phyloP scores from a whole-genome alignment of 2,329 filamentous ascomycete genomes.

The Parastagonospora nodorum region DNA sequence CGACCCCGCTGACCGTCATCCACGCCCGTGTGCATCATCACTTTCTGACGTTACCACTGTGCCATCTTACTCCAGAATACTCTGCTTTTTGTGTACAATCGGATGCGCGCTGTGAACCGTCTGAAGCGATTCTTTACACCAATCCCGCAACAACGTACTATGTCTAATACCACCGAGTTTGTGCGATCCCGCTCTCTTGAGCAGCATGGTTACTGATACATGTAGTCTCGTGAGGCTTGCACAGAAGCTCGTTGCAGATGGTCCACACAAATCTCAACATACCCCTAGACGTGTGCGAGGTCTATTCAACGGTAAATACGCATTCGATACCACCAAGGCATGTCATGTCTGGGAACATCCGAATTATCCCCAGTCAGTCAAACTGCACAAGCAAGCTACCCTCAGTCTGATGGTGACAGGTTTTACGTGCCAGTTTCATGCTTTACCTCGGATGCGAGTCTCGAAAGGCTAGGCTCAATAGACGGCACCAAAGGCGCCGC shows the following conservation, averaged over 20 bases:
- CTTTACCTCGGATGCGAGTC: constrained; percentile 23
- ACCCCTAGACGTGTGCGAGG: constrained; percentile 41
- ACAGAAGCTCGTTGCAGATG: constrained; percentile 47
- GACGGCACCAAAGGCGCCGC: constrained; percentile 24
- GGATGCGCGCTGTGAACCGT: not conserved
- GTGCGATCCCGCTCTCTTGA: not conserved
- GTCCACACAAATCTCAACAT: constrained; percentile 38
- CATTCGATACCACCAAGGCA: constrained; percentile 41
- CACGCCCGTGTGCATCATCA: not conserved
- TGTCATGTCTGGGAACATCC: constrained; percentile 46
- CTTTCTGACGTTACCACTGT: not conserved
- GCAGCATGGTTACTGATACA: not conserved
- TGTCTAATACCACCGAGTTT: constrained; percentile 13
- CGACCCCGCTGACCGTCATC: constrained; percentile 2
- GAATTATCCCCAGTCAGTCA: constrained; percentile 40
- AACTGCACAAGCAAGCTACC: too few relatives aligned
- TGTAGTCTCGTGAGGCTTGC: constrained; percentile 48
- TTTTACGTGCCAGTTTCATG: constrained; percentile 35
- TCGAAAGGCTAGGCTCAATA: constrained; percentile 17
- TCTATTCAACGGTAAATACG: constrained; percentile 38
- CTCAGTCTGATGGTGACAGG: constrained; percentile 12
- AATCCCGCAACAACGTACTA: not conserved
- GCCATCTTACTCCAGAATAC: not conserved
- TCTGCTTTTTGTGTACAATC: not conserved
- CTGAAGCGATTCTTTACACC: not conserved